A percentile compares a stretch with the other conserved stretches of the same genome.
phyloP scores from a whole-genome alignment of 1,139 yeast species.

The Sugiyamaella japonica region DNA sequence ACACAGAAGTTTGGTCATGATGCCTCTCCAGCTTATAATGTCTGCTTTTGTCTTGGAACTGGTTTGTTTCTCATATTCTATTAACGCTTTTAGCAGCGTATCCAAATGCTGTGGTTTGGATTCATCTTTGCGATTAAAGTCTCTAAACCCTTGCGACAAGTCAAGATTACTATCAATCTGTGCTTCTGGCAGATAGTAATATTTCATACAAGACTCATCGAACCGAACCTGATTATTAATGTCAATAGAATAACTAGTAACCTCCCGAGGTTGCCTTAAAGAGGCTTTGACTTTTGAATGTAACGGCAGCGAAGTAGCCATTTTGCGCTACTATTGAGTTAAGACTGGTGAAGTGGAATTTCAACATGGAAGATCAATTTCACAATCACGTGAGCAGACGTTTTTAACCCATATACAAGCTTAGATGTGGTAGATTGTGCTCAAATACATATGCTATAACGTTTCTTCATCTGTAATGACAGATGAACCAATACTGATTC shows the following conservation, averaged over 20 bases:
- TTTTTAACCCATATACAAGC: too few relatives aligned
- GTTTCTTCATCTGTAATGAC: not conserved
- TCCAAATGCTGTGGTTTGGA: conserved; percentile 55
- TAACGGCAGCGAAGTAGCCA: conserved; percentile 22
- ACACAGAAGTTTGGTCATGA: conserved; percentile 65
- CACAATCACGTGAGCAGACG: too few relatives aligned
- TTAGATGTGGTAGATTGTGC: too few relatives aligned
- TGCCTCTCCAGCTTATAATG: conserved; percentile 80
- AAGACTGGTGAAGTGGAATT: not conserved
- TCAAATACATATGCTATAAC: too few relatives aligned
- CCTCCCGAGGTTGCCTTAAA: conserved; percentile 72
- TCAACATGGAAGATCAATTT: not conserved
- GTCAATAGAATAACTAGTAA: conserved; percentile 59
- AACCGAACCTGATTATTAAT: conserved; percentile 50
- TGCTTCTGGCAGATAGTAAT: conserved; percentile 77
- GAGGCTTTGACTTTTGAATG: conserved; percentile 37
- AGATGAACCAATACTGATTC: conserved; percentile 32
- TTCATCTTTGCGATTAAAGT: conserved; percentile 59
- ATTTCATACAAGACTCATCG: conserved; percentile 55
- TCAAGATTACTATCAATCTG: conserved; percentile 56
- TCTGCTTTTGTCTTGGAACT: conserved; percentile 57
- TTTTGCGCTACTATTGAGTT: not conserved
- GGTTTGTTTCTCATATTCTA: conserved; percentile 52
- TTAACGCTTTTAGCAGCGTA: conserved; percentile 57
- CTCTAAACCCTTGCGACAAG: conserved; percentile 60